A percentile compares a stretch with the other conserved stretches of the same genome.
These are phyloP conservation scores for Kodamaea arcana DNA, from an alignment of 1,139 yeast genomes.

Conservation along the genomic window DNA sequence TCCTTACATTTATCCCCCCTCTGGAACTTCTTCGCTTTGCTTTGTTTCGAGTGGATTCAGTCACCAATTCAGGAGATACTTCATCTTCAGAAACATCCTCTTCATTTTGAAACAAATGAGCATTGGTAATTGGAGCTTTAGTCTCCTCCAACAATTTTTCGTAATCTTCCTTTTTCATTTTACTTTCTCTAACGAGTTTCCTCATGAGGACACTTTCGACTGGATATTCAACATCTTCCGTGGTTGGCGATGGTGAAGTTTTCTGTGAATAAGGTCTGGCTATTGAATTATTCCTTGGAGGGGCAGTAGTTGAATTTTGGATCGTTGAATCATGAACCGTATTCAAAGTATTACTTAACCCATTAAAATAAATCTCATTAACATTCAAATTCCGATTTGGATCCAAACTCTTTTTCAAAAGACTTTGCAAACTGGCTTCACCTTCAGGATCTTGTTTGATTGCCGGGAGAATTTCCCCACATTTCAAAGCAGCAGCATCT, in stretches of 20 bases:
- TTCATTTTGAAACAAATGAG: conserved; percentile 29
- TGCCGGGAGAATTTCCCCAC: conserved; percentile 58
- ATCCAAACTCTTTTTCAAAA: conserved; percentile 39
- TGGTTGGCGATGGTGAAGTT: conserved; percentile 8
- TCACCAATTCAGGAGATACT: neutral
- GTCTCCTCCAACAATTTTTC: conserved; percentile 23
- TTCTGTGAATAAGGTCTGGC: conserved; percentile 1
- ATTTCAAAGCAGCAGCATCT: conserved; percentile 68
- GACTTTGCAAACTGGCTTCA: conserved; percentile 37
- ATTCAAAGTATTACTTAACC: conserved; percentile 22
- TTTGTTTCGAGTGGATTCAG: conserved; percentile 10
- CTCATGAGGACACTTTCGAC: conserved; percentile 25
- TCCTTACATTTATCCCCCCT: conserved; percentile 21
- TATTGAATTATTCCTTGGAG: no score
- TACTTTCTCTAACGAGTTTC: conserved; percentile 26
- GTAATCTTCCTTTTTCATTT: conserved; percentile 23
- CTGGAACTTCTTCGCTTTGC: conserved; percentile 25
- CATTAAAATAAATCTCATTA: conserved; percentile 37
- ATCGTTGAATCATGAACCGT: conserved; percentile 14
- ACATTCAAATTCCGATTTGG: conserved; percentile 39
- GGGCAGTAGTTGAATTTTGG: conserved; percentile 1
- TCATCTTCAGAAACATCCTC: conserved; percentile 18
- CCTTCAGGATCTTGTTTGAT: conserved; percentile 62
- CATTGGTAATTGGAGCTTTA: conserved; percentile 20
- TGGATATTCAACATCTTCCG: conserved; percentile 3